phyloP scores from a whole-genome alignment of 1,139 yeast genomes.

The Hemisphaericaspora xylanilytica region DNA sequence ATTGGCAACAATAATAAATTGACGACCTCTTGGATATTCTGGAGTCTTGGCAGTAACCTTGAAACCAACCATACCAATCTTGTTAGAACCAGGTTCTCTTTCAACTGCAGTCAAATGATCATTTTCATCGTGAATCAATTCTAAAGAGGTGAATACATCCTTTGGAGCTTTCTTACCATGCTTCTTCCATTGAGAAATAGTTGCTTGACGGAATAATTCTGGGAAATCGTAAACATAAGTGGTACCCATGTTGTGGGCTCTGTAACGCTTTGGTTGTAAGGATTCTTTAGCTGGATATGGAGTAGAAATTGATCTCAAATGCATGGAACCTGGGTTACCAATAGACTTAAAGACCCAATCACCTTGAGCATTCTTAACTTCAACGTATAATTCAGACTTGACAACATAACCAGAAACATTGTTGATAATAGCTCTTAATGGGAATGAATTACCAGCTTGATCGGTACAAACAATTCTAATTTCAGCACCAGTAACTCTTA shows the following conservation, averaged over 20 bases:
- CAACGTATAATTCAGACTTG: slow-evolving; percentile 90
- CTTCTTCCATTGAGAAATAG: slow-evolving; percentile 79
- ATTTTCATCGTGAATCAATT: slow-evolving; percentile 78
- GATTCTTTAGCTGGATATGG: slow-evolving; percentile 98
- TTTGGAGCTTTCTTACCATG: slow-evolving; percentile 66
- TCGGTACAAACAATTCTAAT: slow-evolving; percentile 94
- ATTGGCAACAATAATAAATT: slow-evolving; percentile 86
- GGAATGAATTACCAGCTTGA: slow-evolving; percentile 84
- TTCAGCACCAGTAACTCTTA: slow-evolving; percentile 96
- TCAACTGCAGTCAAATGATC: slow-evolving; percentile 82
- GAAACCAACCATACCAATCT: slow-evolving; percentile 98
- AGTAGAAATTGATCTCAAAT: slow-evolving; percentile 88
- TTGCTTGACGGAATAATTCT: slow-evolving; percentile 93
- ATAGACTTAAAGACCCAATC: slow-evolving; percentile 97
- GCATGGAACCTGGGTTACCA: slow-evolving; percentile 96
- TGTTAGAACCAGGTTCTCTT: slow-evolving; percentile 95
- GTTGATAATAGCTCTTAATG: slow-evolving; percentile 92
- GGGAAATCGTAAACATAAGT: slow-evolving; percentile 99
- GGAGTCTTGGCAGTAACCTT: slow-evolving; percentile 88
- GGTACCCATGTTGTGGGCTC: slow-evolving; percentile 97
- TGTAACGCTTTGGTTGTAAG: slow-evolving; percentile 96
- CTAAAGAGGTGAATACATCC: slow-evolving; percentile 74
- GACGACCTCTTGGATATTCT: slow-evolving; percentile 95
- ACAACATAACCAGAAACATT: slow-evolving; percentile 97
- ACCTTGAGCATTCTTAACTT: slow-evolving; percentile 84